Conservation (phyloP, 352 stramenopile species). For the Globisporangium uncinulatum region DNA sequence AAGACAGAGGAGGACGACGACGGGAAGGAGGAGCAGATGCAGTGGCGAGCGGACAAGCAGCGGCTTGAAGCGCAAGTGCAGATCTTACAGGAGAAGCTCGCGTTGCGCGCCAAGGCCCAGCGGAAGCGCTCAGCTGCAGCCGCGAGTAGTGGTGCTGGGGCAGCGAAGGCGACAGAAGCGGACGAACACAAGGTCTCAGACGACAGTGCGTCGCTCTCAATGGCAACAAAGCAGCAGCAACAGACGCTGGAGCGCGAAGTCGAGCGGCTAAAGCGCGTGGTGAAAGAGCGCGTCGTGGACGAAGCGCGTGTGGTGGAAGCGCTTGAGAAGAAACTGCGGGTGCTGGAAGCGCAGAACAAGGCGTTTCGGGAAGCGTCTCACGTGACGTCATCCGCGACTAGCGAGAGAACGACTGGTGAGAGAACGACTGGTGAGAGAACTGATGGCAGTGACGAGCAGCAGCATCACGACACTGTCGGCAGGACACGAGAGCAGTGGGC, state of each 20-base stretch:
- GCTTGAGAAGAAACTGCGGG: conserved; percentile 62
- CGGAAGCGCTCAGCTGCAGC: conserved; percentile 4
- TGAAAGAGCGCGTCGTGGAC: conserved; percentile 54
- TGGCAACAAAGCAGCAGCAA: background rate
- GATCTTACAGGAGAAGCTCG: conserved; percentile 67
- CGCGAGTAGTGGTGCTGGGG: conserved; percentile 6
- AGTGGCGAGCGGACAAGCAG: conserved; percentile 43
- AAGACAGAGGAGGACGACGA: conserved; percentile 12
- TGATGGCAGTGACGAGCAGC: background rate
- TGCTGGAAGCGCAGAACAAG: conserved; percentile 76
- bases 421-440: background rate
- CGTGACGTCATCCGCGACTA: background rate
- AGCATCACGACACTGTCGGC: background rate
- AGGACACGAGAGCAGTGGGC: conserved; percentile 42
- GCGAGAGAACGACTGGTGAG: background rate
- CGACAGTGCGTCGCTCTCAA: too few species aligned
- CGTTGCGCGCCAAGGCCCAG: conserved; percentile 14
- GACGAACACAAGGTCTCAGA: background rate
- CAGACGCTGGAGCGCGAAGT: conserved; percentile 35
- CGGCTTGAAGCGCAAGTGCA: conserved; percentile 45
- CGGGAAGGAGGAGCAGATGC: conserved; percentile 25
- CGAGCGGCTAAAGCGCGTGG: conserved; percentile 38
- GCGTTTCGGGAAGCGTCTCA: conserved; percentile 49
- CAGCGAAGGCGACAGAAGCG: conserved; percentile 17
- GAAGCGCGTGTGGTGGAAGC: conserved; percentile 44